A percentile compares a stretch with the other conserved stretches of the same genome.
Evolutionary conservation across 2,329 filamentous ascomycete genomes (phyloP).

Genomic region (Nemania sp.): DNA sequence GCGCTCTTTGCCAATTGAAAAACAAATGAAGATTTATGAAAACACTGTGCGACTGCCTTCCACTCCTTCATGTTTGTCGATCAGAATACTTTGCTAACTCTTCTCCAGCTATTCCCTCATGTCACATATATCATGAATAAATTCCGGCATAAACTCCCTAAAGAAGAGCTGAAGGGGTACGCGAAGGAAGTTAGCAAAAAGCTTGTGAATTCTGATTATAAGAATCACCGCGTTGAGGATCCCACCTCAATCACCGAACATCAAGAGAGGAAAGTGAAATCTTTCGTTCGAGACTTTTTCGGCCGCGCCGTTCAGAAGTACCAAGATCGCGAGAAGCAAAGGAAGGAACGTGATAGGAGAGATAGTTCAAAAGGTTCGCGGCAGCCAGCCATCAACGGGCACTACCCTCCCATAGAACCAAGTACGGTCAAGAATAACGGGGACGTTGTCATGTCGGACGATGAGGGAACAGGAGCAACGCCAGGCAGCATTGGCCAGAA

Average conservation of each 20-base stretch:
- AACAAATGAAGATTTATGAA: conserved; percentile 94
- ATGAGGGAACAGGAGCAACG: conserved; percentile 48
- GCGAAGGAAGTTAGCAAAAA: conserved; percentile 78
- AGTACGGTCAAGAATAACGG: conserved; percentile 35
- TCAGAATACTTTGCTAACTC: conserved; percentile 30
- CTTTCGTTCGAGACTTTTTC: conserved; percentile 81
- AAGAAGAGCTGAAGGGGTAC: conserved; percentile 69
- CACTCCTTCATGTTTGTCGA: not conserved
- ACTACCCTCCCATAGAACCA: conserved; percentile 28
- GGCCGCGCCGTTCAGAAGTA: conserved; percentile 84
- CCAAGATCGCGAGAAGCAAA: conserved; percentile 66
- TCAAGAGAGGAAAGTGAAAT: conserved; percentile 80
- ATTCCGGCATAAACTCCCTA: conserved; percentile 83
- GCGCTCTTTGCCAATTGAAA: conserved; percentile 71
- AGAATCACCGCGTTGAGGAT: conserved; percentile 82
- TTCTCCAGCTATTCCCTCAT: conserved; percentile 72
- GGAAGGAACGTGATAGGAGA: conserved; percentile 47
- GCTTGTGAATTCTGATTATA: conserved; percentile 88
- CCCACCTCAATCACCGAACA: conserved; percentile 74
- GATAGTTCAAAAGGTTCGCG: conserved; percentile 35
- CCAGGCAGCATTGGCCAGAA: conserved; percentile 60
- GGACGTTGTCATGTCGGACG: conserved; percentile 45
- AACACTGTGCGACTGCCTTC: conserved; percentile 71
- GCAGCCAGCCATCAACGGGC: conserved; percentile 28
- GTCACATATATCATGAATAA: conserved; percentile 86